These are phyloP conservation scores for Zygosaccharomyces siamensis DNA, from an alignment of 805 yeast genomes.

Conservation along the genomic window DNA sequence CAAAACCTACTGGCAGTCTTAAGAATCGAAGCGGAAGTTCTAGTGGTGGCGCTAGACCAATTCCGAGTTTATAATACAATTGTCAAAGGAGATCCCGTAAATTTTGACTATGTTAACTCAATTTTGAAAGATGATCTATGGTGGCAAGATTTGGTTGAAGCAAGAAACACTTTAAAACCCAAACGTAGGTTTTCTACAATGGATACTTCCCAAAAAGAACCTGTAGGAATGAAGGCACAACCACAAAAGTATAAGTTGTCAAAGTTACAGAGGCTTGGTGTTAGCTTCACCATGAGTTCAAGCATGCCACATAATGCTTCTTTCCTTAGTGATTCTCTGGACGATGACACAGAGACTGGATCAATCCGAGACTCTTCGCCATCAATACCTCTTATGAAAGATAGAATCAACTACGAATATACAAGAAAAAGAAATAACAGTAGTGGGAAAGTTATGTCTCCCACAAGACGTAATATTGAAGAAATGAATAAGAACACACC, in stretches of 20 bases:
- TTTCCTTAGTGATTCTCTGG: constrained; percentile 30
- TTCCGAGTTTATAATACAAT: constrained; percentile 66
- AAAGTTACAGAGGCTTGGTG: constrained; percentile 68
- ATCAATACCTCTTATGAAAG: constrained; percentile 14
- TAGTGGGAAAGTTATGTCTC: constrained; percentile 1
- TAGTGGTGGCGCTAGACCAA: constrained; percentile 62
- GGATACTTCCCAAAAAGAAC: constrained; percentile 27
- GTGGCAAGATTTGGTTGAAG: constrained; percentile 71
- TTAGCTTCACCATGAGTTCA: constrained; percentile 73
- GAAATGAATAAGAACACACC: constrained; percentile 12
- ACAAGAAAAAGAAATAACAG: constrained; percentile 9
- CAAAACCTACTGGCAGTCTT: constrained; percentile 61
- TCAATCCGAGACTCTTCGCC: constrained; percentile 15
- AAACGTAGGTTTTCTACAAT: constrained; percentile 31
- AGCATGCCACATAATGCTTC: constrained; percentile 41
- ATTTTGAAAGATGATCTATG: constrained; percentile 64
- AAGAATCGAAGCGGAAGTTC: constrained; percentile 77
- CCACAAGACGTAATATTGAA: constrained; percentile 5
- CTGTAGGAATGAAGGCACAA: constrained; percentile 19
- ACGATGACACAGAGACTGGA: constrained; percentile 28
- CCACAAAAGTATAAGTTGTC: constrained; percentile 43
- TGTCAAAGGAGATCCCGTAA: constrained; percentile 56
- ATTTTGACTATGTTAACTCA: constrained; percentile 44
- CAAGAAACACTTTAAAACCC: constrained; percentile 41
- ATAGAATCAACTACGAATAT: constrained; percentile 12